Evolutionary conservation across 495 filamentous ascomycete genomes (phyloP).

Genomic region (Melanomma pulvis-pyrius): DNA sequence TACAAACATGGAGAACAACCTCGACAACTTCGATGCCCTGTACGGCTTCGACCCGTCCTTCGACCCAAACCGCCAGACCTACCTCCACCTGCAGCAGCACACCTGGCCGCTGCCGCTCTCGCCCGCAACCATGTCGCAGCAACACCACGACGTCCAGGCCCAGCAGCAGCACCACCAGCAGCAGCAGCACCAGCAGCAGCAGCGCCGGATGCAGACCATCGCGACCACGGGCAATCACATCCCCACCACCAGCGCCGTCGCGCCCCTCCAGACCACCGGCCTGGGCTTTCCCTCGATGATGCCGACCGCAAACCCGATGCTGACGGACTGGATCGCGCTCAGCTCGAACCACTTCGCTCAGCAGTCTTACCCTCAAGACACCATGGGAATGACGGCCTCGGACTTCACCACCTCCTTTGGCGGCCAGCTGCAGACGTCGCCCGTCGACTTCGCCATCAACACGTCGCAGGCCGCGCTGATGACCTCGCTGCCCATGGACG

Average conservation of each 20-base stretch:
- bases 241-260: slow-evolving; percentile 9
- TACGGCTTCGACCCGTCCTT: slow-evolving; percentile 28
- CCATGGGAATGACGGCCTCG: slow-evolving; percentile 5
- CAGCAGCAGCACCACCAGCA: slow-evolving; percentile 24
- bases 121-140: slow-evolving; percentile 11
- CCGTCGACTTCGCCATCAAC: slow-evolving; percentile 31
- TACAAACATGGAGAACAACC: slow-evolving; percentile 30
- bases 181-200: slow-evolving; percentile 7
- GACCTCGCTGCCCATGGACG: slow-evolving; percentile 17
- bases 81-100: slow-evolving; percentile 15
- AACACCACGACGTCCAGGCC: slow-evolving; percentile 12
- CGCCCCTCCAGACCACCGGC: slow-evolving; percentile 27
- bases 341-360: slow-evolving; percentile 19
- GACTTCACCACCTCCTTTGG: slow-evolving; percentile 14
- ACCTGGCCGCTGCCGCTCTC: slow-evolving; percentile 30
- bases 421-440: slow-evolving; percentile 38
- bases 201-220: slow-evolving; percentile 17
- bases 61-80: slow-evolving; percentile 28
- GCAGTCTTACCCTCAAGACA: slow-evolving; percentile 23
- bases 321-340: slow-evolving; percentile 29
- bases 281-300: slow-evolving; percentile 16
- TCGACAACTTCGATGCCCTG: slow-evolving; percentile 29
- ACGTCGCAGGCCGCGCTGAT: slow-evolving; percentile 32
- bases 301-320: slow-evolving; percentile 18
- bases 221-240: slow-evolving; percentile 15